Base-by-base conservation (phyloP, 1,284 basidiomycete species). In the Boletus holoroseus region DNA sequence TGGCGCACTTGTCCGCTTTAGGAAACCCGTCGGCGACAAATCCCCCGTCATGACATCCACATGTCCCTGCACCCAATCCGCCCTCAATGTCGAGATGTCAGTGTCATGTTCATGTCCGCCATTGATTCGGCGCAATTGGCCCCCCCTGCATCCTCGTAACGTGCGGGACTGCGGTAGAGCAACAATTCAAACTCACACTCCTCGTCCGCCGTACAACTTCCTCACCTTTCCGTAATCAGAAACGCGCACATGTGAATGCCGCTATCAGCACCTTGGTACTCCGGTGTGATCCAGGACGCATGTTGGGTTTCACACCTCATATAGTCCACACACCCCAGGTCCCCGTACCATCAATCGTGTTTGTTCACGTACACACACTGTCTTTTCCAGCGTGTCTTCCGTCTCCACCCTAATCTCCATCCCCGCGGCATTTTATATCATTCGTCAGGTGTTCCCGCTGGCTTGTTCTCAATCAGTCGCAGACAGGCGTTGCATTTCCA, bases 301-400 rank as follows among this genome's bases (percentile, higher is more conserved):
- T 64, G 60, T 66, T 60, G 66, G 54, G 39, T 66, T 67, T 66
- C 65, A 62, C 59, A 68, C 61, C 67, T 68, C 64, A 68, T 66
- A 64, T 54, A 36, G 58, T 48, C 51, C 62, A 54, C 64, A 52
- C 62, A 54, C 55, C 47, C 58, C 48, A 69, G 66, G 67, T 66
- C 67, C 64, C 64, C 68, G 66, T 51, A 67, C 51, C 51, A 48
- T 51, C 55, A 54, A 20, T 66, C 56, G 53, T 68, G 67, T 67
- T 54, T 57, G 49, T 60, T 70, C 64, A 70, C 68, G 64, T 70
- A 67, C 64, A 63, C 57, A 43, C 52, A 50, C 62, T 41, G 59
- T 66, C 60, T 49, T 62, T 57, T 66, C 41, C 62, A 58, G 55
- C 63, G 54, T 67, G 58, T 55, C 61, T 40, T 56, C 54, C 60